Base-by-base conservation (phyloP, 2,329 filamentous ascomycete genomes). In the Ceratocystis ficicola region DNA sequence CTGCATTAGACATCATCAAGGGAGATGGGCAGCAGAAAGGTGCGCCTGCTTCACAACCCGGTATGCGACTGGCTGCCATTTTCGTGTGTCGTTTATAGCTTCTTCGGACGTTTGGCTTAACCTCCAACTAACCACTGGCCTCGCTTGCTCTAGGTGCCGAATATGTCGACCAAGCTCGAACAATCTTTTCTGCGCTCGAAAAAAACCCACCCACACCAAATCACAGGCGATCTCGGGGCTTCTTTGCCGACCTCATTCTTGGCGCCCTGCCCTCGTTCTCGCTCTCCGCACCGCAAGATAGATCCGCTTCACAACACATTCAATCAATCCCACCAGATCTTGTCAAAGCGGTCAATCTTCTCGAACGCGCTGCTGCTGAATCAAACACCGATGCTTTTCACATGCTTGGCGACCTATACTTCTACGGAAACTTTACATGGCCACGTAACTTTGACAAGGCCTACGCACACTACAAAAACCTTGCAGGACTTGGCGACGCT, bases 401-500 rank as follows among this genome's bases (percentile, higher is more conserved):
- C 72, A 79, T 95, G 17, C 81, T 99, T 28, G 94, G 90, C 20
- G 90, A 99, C 74, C 87, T 99, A 81, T 96, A 95, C 78, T 97
- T 97, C 76, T 91, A 94, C 72, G 94, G 94, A 73, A 96, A 97
- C 75, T 95, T 87, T 75, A 88, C 89, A 25, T 83, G 96, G 72
- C 92, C 93, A 1, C 83, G 87, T 69, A 86, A 96, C 73, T 90
- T 96, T 70, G 79, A 83, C 41, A 80, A 83, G 61, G 90, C 94
- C 0, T 96, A 95, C 73, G 80, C 83, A 69, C 83, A 90, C 77
- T 99, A 97, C 75, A 80, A 88, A 69, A 81, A 86, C 68, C 81
- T 99, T 65, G 90, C 93, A 2, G 80, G 81, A 20, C 74, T 86
- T 67, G 94, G 93, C 57, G 97, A 99, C 75, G 87, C 85, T 69